These are phyloP conservation scores for Ilyonectria mors-panacis DNA, from an alignment of 2,329 filamentous ascomycete species.

Conservation along the genomic window DNA sequence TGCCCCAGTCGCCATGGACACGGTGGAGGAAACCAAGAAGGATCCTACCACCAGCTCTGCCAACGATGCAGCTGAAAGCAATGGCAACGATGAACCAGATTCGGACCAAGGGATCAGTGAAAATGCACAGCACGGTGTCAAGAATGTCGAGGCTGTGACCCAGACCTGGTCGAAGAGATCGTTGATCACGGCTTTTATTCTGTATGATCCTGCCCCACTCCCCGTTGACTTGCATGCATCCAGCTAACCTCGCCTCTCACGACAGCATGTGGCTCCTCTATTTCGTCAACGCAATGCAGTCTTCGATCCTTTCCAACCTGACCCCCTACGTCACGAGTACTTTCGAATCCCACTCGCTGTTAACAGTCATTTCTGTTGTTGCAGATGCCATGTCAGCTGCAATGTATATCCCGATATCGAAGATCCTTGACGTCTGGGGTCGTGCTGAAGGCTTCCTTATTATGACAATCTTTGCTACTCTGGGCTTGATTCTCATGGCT, in stretches of 20 bases:
- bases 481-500: conserved; percentile 73
- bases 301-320: conserved; percentile 59
- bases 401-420: conserved; percentile 72
- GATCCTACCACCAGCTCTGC: too few relatives aligned
- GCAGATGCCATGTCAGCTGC: conserved; percentile 68
- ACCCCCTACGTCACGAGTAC: conserved; percentile 63
- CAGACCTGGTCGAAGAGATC: conserved; percentile 53
- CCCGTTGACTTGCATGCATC: too few relatives aligned
- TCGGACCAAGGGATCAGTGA: too few relatives aligned
- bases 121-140: conserved; percentile 49
- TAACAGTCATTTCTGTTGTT: conserved; percentile 68
- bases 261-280: conserved; percentile 61
- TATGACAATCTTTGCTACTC: conserved; percentile 63
- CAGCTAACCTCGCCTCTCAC: too few relatives aligned
- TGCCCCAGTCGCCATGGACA: too few relatives aligned
- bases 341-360: conserved; percentile 67
- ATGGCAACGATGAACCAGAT: too few relatives aligned
- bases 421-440: conserved; percentile 74
- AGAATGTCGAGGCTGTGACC: conserved; percentile 55
- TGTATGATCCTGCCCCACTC: conserved; percentile 19
- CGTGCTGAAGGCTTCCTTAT: conserved; percentile 71
- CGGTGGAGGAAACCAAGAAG: too few relatives aligned
- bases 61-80: too few relatives aligned
- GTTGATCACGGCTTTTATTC: conserved; percentile 53
- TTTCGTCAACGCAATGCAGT: conserved; percentile 65